Evolutionary conservation across 768 basidiomycete genomes (phyloP).

Genomic region (Tremella mesenterica): DNA sequence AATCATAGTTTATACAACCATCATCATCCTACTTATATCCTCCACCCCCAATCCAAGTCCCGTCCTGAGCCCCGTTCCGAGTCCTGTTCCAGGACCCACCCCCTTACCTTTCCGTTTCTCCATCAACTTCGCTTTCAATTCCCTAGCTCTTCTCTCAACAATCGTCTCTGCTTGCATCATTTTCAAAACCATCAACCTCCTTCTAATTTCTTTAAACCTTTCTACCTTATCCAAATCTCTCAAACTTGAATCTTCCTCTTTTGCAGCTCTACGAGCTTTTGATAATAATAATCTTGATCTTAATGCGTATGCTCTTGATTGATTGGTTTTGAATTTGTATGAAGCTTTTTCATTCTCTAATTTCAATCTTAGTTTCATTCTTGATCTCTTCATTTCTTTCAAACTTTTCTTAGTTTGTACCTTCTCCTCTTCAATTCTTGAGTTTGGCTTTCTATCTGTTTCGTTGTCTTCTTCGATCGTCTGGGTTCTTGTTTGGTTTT

Average conservation of each 20-base stretch:
- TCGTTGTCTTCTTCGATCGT: too few relatives aligned
- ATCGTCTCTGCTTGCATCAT: slow-evolving; percentile 37
- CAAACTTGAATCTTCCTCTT: slow-evolving; percentile 23
- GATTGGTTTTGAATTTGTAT: slow-evolving; percentile 10
- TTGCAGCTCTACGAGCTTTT: slow-evolving; percentile 13
- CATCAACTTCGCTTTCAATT: slow-evolving; percentile 30
- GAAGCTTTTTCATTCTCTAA: slow-evolving; percentile 19
- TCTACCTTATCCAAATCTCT: slow-evolving; percentile 22
- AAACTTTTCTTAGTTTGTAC: slow-evolving; percentile 10
- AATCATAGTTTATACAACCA: too few relatives aligned
- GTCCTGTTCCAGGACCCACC: not conserved
- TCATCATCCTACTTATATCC: too few relatives aligned
- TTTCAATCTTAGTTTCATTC: slow-evolving; percentile 22
- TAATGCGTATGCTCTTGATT: slow-evolving; percentile 25
- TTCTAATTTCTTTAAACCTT: slow-evolving; percentile 21
- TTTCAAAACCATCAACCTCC: slow-evolving; percentile 32
- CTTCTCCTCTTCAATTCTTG: not conserved
- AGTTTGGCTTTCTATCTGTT: too few relatives aligned
- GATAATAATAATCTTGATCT: slow-evolving; percentile 16
- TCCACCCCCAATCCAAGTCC: too few relatives aligned
- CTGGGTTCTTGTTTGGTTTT: too few relatives aligned
- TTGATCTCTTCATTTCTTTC: slow-evolving; percentile 20
- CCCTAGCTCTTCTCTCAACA: slow-evolving; percentile 25
- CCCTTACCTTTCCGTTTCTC: slow-evolving; percentile 18
- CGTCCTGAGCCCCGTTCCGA: not conserved